Conservation (phyloP, 805 yeast genomes). For the Kodamaea kakaduensis region DNA sequence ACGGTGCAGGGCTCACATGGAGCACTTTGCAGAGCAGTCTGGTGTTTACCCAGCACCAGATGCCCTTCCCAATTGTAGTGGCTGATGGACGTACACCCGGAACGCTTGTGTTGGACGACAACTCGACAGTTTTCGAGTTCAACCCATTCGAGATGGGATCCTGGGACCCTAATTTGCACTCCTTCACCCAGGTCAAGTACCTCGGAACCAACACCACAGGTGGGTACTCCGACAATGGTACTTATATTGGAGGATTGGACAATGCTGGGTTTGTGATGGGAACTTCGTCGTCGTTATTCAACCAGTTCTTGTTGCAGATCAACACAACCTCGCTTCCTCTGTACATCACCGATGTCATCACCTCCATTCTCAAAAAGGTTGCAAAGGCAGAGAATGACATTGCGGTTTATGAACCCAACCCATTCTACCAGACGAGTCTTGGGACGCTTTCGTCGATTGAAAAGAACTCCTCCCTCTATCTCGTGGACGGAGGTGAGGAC, state of each 20-base stretch:
- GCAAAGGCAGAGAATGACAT: conserved; percentile 40
- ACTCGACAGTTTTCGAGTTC: conserved; percentile 27
- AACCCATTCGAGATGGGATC: conserved; percentile 26
- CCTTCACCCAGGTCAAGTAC: conserved; percentile 21
- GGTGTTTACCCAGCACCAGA: conserved; percentile 20
- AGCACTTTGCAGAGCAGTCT: conserved; percentile 18
- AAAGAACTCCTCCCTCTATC: conserved; percentile 40
- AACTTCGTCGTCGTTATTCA: conserved; percentile 24
- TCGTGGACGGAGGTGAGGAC: conserved; percentile 83
- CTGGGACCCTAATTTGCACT: conserved; percentile 25
- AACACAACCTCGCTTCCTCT: conserved; percentile 14
- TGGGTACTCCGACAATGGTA: conserved; percentile 17
- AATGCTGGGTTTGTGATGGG: conserved; percentile 26
- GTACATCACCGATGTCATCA: conserved; percentile 20
- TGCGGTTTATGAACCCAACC: conserved; percentile 24
- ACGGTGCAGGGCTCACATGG: conserved; percentile 27
- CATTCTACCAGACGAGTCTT: conserved; percentile 41
- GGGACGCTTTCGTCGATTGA: conserved; percentile 32
- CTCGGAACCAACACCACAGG: conserved; percentile 20
- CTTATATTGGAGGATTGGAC: conserved; percentile 23
- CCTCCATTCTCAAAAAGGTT: conserved; percentile 26
- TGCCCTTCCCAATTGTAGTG: conserved; percentile 28
- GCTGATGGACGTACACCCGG: conserved; percentile 26
- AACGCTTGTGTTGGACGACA: conserved; percentile 17
- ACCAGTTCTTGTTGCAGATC: conserved; percentile 20